Evolutionary conservation across 2,329 filamentous ascomycete genomes (phyloP), one percentile per base, ranked within the genome.

Genomic region (Bipolaris zeicola): DNA sequence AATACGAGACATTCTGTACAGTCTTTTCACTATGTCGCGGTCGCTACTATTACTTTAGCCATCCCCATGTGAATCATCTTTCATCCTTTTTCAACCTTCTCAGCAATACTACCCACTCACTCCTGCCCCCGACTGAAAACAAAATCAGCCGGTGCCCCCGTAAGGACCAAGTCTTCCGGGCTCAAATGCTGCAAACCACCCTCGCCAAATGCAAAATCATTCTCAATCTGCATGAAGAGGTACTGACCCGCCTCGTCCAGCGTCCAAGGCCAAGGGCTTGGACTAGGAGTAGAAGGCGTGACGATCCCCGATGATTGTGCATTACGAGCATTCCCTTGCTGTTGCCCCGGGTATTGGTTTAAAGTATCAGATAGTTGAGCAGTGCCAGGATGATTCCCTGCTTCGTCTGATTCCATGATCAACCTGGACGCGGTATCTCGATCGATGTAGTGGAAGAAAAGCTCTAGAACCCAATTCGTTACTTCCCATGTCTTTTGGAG

Each of bases 401-500:
- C 63, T 34, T 69, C 68, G 41, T 70, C 69, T 2, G 64, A 63
- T 50, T 71, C 67, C 58, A 69, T 66, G 2, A 60, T 59, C 18
- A 81, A 65, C 14, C 75, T 72, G 8, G 71, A 72, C 2, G 79
- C 79, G 0, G 77, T 81, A 18, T 77, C 74, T 45, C 77, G 75
- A 57, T 82, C 81, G 1, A 81, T 62, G 42, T 79, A 81, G 5
- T 80, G 79, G 31, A 82, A 80, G 56, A 83, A 83, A 0, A 82
- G 66, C 57, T 82, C 74, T 2, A 82, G 62, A 0, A 82, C 77
- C 77, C 79, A 80, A 51, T 82, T 82, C 13, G 79, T 79, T 7
- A 82, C 65, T 46, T 81, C 79, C 81, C 80, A 83, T 0, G 78
- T 79, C 50, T 78, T 79, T 53, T 82, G 81, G 7, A 82, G 62